phyloP scores from a whole-genome alignment of 169 alveolate genomes.

The Eimeria tenella region DNA sequence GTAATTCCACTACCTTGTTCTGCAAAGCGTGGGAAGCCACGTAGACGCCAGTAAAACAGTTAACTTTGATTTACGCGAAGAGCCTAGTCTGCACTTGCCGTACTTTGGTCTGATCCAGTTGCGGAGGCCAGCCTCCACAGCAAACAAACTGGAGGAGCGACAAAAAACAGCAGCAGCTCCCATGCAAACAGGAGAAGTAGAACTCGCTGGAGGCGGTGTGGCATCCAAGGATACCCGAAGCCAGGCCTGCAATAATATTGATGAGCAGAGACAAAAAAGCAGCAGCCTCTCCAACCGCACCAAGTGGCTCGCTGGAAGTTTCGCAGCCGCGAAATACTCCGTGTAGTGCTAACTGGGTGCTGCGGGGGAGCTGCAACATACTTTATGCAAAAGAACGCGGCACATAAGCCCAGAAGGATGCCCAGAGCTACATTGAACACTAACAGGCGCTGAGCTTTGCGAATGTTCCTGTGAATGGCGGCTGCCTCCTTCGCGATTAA shows the following conservation, averaged over 20 bases:
- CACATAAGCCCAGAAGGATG: conserved; percentile 24
- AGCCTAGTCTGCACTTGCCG: background rate
- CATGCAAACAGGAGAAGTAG: conserved; percentile 27
- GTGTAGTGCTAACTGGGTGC: background rate
- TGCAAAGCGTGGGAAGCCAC: too few species aligned
- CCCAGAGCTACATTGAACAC: conserved; percentile 48
- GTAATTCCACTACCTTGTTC: too few species aligned
- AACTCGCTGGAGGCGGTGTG: conserved; percentile 66
- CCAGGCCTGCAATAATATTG: conserved; percentile 28
- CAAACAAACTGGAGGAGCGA: conserved; percentile 26
- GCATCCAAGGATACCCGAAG: conserved; percentile 55
- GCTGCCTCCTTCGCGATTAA: conserved; percentile 9
- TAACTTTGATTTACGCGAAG: background rate
- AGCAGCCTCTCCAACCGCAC: too few species aligned
- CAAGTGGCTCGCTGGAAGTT: too few species aligned
- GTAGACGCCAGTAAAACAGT: too few species aligned
- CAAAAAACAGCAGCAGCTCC: conserved; percentile 46
- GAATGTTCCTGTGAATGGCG: background rate
- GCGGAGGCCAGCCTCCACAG: conserved; percentile 41
- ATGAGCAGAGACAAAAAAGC: too few species aligned
- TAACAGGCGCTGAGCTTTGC: conserved; percentile 32
- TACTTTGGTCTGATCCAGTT: background rate
- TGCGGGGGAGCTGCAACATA: background rate
- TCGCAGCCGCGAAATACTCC: too few species aligned
- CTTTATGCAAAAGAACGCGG: conserved; percentile 61